phyloP scores from a whole-genome alignment of 2,329 filamentous ascomycete genomes.

The Diaporthe nobilis region DNA sequence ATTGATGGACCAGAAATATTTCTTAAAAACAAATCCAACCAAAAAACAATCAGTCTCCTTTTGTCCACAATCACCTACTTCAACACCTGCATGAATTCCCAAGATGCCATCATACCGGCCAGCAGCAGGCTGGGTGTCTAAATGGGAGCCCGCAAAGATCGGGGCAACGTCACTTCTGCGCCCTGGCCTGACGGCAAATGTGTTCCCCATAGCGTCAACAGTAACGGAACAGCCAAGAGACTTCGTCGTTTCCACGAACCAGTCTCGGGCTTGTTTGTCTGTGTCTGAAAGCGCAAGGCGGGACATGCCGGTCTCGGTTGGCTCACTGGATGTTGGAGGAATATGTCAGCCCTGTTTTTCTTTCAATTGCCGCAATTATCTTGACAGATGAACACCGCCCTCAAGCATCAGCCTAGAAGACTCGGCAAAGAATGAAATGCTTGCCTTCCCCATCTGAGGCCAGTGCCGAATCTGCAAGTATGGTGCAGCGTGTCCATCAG shows the following conservation, averaged over 20 bases:
- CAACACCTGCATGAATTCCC: conserved; percentile 79
- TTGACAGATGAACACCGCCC: fast-evolving
- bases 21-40: too few species aligned
- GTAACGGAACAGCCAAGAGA: conserved; percentile 76
- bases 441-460: conserved; percentile 77
- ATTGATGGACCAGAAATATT: not conserved
- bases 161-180: conserved; percentile 68
- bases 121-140: conserved; percentile 75
- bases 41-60: too few species aligned
- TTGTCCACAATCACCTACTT: conserved; percentile 51
- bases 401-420: not conserved
- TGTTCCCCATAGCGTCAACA: conserved; percentile 84
- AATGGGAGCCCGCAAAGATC: conserved; percentile 79
- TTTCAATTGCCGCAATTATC: conserved; percentile 19
- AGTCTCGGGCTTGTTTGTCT: conserved; percentile 80
- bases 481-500: conserved; percentile 75
- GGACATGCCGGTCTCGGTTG: conserved; percentile 82
- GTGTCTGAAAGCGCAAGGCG: conserved; percentile 79
- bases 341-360: conserved; percentile 38
- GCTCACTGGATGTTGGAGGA: conserved; percentile 51
- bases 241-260: conserved; percentile 77
- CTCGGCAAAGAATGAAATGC: conserved; percentile 47
- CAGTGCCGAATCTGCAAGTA: conserved; percentile 77
- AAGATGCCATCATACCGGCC: conserved; percentile 84
- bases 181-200: conserved; percentile 80